Evolutionary conservation across 192 early-diverging fungal species (phyloP).

Genomic region (Coemansia sp.): DNA sequence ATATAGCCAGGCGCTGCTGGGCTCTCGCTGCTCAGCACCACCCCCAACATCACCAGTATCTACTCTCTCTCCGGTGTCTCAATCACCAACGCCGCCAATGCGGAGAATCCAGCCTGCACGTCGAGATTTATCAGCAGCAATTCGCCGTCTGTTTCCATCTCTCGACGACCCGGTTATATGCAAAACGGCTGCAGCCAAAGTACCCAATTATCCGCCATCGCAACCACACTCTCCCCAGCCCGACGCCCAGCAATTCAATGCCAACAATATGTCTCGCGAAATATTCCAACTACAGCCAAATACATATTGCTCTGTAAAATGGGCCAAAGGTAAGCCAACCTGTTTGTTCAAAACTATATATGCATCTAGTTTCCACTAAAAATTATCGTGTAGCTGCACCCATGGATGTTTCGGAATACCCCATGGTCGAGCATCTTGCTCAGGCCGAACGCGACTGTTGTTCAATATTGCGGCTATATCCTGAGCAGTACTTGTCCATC

Average conservation of each 20-base stretch:
- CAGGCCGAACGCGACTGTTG: slow-evolving; percentile 48
- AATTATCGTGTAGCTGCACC: slow-evolving; percentile 33
- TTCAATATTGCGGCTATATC: slow-evolving; percentile 41
- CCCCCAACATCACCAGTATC: not conserved
- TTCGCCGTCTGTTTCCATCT: slow-evolving; percentile 42
- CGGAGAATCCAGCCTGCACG: no score
- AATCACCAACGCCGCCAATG: no score
- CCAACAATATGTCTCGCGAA: slow-evolving; percentile 32
- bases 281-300: slow-evolving; percentile 31
- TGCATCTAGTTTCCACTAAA: slow-evolving; percentile 4
- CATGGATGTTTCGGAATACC: slow-evolving; percentile 39
- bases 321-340: slow-evolving; percentile 47
- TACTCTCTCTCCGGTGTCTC: no score
- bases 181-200: slow-evolving; percentile 12
- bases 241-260: not conserved
- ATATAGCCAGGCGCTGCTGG: slow-evolving; percentile 50
- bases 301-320: slow-evolving; percentile 39
- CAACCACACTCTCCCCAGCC: slow-evolving; percentile 6
- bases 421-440: slow-evolving; percentile 31
- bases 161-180: slow-evolving; percentile 17
- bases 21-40: slow-evolving; percentile 10
- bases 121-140: slow-evolving; percentile 16
- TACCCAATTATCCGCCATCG: slow-evolving; percentile 6
- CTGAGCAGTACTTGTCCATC: slow-evolving; percentile 45
- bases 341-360: slow-evolving; percentile 3